Percentiles rank a stretch among this genome's conserved stretches.
Conservation (phyloP, 768 basidiomycete genomes). For the Kondoa malvinella region DNA sequence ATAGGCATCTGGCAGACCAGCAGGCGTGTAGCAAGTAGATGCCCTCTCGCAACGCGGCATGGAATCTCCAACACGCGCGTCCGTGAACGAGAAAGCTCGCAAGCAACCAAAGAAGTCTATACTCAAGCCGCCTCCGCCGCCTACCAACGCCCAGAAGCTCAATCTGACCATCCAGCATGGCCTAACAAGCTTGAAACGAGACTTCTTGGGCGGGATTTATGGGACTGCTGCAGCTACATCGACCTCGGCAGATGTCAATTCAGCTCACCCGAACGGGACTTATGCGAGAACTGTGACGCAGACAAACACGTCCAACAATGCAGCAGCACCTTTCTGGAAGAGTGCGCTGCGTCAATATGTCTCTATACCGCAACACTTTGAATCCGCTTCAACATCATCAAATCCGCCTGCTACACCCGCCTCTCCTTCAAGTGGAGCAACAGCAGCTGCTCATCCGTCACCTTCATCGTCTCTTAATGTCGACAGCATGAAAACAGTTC, state of each 20-base stretch:
- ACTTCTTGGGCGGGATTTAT: conserved; percentile 7
- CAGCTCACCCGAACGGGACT: background rate
- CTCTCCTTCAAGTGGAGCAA: no score
- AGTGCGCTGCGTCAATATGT: background rate
- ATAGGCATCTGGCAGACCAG: no score
- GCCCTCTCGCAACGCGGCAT: no score
- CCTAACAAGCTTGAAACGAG: background rate
- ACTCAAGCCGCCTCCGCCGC: background rate
- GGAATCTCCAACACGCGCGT: no score
- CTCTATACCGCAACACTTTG: background rate
- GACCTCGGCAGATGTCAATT: background rate
- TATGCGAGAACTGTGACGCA: background rate
- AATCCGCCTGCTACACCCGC: background rate
- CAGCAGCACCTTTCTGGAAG: conserved; percentile 1
- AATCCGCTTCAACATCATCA: background rate
- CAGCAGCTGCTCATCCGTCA: background rate
- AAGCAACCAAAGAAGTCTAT: background rate
- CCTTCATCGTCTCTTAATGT: conserved; percentile 14
- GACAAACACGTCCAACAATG: conserved; percentile 1
- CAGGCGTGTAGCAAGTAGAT: no score
- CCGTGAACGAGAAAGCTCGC: no score
- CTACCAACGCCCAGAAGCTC: background rate
- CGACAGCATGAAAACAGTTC: conserved; percentile 60
- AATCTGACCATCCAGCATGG: background rate
- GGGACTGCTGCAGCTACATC: background rate